These are phyloP conservation scores for Raffaelea deltoideospora DNA, from an alignment of 2,329 filamentous ascomycete species.

Conservation along the genomic window DNA sequence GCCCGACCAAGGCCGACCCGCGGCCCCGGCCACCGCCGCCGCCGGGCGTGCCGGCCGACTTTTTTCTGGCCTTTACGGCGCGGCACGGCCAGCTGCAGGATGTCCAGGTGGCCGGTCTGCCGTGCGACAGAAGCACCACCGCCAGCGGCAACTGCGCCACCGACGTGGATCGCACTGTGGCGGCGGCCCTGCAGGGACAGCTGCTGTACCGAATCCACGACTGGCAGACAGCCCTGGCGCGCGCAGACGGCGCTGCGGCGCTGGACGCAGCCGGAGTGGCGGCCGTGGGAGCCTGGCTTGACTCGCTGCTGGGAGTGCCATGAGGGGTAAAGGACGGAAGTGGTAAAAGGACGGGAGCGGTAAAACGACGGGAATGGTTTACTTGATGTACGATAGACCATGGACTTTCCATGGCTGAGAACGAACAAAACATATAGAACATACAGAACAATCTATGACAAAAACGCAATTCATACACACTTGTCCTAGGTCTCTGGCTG, in stretches of 20 bases:
- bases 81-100: constrained; percentile 23
- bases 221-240: constrained; percentile 13
- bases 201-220: constrained; percentile 14
- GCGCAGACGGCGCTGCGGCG: constrained; percentile 4
- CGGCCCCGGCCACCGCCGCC: constrained; percentile 37
- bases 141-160: constrained; percentile 1
- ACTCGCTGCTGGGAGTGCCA: constrained; percentile 16
- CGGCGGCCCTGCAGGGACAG: constrained; percentile 10
- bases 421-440: no score
- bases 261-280: constrained; percentile 1
- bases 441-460: no score
- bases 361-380: no score
- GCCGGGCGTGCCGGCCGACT: constrained; percentile 24
- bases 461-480: no score
- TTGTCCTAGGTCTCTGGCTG: no score
- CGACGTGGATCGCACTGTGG: constrained; percentile 5
- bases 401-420: no score
- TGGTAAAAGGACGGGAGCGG: not conserved
- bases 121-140: not conserved
- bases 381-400: no score
- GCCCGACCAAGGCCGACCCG: constrained; percentile 42
- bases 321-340: no score
- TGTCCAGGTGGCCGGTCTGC: constrained; percentile 12
- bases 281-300: constrained; percentile 14
- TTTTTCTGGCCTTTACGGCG: constrained; percentile 20